A percentile compares a stretch with the other conserved stretches of the same genome.
These are phyloP conservation scores for Typha latifolia DNA, from an alignment of 176 grass and related monocot genomes.

Conservation along the genomic window DNA sequence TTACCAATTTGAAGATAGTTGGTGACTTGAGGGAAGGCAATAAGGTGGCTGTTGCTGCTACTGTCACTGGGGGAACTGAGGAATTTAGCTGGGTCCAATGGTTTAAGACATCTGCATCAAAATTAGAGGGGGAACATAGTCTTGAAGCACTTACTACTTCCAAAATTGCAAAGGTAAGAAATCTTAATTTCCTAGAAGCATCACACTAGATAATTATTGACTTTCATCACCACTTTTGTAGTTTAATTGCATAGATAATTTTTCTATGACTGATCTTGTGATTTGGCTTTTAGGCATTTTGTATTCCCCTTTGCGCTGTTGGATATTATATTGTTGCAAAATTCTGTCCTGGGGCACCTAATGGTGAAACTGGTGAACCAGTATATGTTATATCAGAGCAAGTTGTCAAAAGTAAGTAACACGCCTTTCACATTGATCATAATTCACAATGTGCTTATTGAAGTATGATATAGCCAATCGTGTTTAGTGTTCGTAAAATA, in stretches of 20 bases:
- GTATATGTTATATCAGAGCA: constrained; percentile 60
- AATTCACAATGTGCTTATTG: no score
- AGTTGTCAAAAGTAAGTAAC: constrained; percentile 77
- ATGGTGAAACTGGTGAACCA: constrained; percentile 91
- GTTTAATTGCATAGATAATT: background rate
- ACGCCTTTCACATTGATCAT: no score
- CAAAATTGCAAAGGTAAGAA: constrained; percentile 75
- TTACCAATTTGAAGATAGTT: constrained; percentile 64
- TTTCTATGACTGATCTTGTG: background rate
- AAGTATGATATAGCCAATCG: no score
- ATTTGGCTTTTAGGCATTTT: constrained; percentile 47
- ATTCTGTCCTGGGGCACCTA: constrained; percentile 69
- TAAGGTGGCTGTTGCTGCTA: constrained; percentile 57
- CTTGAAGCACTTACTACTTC: constrained; percentile 74
- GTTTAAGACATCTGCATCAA: constrained; percentile 65
- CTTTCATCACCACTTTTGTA: background rate
- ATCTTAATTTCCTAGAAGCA: constrained; percentile 13
- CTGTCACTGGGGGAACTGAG: constrained; percentile 71
- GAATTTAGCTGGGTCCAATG: constrained; percentile 86
- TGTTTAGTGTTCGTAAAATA: no score
- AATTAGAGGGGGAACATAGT: constrained; percentile 51
- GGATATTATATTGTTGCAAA: constrained; percentile 81
- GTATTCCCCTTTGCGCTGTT: constrained; percentile 70
- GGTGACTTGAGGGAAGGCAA: constrained; percentile 85
- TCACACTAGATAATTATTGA: no score